Percentiles rank a stretch among this genome's conserved stretches.
These are phyloP conservation scores for Fragosphaeria purpurea DNA, from an alignment of 2,329 filamentous ascomycete species.

Conservation along the genomic window DNA sequence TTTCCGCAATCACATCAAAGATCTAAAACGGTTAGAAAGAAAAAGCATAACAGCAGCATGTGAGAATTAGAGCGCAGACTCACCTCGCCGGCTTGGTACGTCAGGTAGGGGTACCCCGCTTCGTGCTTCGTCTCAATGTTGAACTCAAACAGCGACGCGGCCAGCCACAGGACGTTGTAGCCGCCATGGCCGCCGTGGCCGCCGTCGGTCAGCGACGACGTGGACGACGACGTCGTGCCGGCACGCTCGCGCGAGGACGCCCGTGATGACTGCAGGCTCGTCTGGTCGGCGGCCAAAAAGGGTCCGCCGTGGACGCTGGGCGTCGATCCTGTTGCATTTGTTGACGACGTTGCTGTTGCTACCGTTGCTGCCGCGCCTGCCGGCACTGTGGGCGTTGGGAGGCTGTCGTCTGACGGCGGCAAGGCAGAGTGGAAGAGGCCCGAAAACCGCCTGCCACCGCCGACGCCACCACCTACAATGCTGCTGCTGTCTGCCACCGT, in stretches of 20 bases:
- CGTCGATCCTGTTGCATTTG: background rate
- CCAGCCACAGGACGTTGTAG: slow-evolving; percentile 76
- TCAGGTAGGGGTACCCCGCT: slow-evolving; percentile 90
- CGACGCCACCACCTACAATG: background rate
- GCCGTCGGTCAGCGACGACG: slow-evolving; percentile 3
- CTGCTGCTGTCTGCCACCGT: background rate
- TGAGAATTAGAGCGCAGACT: background rate
- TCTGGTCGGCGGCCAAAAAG: slow-evolving; percentile 9
- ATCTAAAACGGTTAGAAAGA: slow-evolving; percentile 38
- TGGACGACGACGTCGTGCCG: slow-evolving; percentile 21
- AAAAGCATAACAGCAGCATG: background rate
- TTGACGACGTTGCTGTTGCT: background rate
- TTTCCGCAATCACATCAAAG: slow-evolving; percentile 88
- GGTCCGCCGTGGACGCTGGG: slow-evolving; percentile 29
- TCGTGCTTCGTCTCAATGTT: slow-evolving; percentile 91
- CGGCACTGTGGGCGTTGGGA: background rate
- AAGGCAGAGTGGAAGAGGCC: slow-evolving; percentile 81
- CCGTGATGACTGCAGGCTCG: slow-evolving; percentile 36
- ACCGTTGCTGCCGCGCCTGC: slow-evolving; percentile 23
- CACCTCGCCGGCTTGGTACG: slow-evolving; percentile 87
- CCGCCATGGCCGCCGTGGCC: slow-evolving; percentile 30
- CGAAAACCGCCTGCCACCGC: slow-evolving; percentile 44
- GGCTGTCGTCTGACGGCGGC: slow-evolving; percentile 57
- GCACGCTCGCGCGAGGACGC: slow-evolving; percentile 50
- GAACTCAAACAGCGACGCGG: slow-evolving; percentile 91